Evolutionary conservation across 2,329 filamentous ascomycete species (phyloP), one percentile per base, ranked within the genome.

Genomic region (Exutisphaerella laricina): DNA sequence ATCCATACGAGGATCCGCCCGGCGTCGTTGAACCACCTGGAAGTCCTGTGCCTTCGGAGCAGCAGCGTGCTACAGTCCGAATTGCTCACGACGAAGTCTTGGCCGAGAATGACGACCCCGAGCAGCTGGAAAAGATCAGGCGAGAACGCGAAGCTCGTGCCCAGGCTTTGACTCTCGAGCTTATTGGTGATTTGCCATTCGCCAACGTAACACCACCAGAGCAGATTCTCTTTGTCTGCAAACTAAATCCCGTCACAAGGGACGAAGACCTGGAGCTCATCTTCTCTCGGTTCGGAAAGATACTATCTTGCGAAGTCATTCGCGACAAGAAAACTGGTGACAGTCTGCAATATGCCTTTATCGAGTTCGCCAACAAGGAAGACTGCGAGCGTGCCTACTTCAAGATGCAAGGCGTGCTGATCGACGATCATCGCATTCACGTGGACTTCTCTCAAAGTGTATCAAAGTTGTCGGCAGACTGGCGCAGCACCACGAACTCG

Each of bases 361-460:
- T 98, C 59, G 92, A 98, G 63, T 98, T 90, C 58, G 86, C 90
- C 45, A 85, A 94, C 42, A 92, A 96, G 67, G 79, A 84, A 54
- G 85, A 90, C 40, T 97, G 92, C 64, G 92, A 98, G 67, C 80
- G 86, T 39, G 92, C 92, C 2, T 98, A 96, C 61, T 92, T 94
- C 71, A 98, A 98, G 69, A 98, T 98, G 92, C 88, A 98, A 64
- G 88, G 84, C 2, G 90, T 97, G 1, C 70, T 98, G 42, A 97
- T 98, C 53, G 92, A 98, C 59, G 92, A 98, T 58, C 86, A 95
- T 53, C 83, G 92, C 30, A 98, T 98, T 51, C 92, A 98, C 61
- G 92, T 98, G 43, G 92, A 98, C 68, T 98, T 98, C 66, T 96
- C 89, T 8, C 92, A 98, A 69, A 95, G 88, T 62, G 92, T 84